Conservation (phyloP, 2,329 filamentous ascomycete species). For the Microdochium paspali region DNA sequence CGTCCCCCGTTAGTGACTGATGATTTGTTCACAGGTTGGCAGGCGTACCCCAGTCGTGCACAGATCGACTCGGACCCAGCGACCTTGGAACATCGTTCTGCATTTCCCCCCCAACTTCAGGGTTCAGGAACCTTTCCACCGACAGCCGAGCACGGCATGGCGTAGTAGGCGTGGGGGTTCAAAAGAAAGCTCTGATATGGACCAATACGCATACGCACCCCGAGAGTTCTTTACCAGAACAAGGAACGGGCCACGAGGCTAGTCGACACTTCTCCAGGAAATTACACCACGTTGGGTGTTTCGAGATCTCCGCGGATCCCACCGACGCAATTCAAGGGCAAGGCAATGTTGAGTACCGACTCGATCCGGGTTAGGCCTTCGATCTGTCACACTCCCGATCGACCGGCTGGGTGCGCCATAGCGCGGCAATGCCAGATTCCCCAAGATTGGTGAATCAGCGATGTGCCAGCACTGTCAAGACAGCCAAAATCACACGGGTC, state of each 20-base stretch:
- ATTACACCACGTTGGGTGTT: neutral
- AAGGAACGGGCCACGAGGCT: neutral
- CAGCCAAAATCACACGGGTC: too few relatives aligned
- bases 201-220: neutral
- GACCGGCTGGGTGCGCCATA: too few relatives aligned
- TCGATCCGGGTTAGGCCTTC: too few relatives aligned
- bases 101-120: neutral
- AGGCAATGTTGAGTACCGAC: too few relatives aligned
- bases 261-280: neutral
- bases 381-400: too few relatives aligned
- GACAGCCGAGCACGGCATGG: neutral
- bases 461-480: too few relatives aligned
- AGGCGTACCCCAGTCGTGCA: neutral
- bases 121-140: neutral
- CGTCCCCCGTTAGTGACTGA: too few relatives aligned
- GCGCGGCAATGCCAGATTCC: too few relatives aligned
- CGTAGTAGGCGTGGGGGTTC: neutral
- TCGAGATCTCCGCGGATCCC: neutral
- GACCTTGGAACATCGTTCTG: too few relatives aligned
- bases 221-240: neutral
- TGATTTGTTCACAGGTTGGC: neutral
- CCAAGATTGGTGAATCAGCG: too few relatives aligned
- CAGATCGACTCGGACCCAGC: too few relatives aligned
- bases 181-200: neutral
- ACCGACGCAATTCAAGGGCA: too few relatives aligned